phyloP scores from a whole-genome alignment of 1,139 yeast genomes.

The Kurtzmaniella natalensis region DNA sequence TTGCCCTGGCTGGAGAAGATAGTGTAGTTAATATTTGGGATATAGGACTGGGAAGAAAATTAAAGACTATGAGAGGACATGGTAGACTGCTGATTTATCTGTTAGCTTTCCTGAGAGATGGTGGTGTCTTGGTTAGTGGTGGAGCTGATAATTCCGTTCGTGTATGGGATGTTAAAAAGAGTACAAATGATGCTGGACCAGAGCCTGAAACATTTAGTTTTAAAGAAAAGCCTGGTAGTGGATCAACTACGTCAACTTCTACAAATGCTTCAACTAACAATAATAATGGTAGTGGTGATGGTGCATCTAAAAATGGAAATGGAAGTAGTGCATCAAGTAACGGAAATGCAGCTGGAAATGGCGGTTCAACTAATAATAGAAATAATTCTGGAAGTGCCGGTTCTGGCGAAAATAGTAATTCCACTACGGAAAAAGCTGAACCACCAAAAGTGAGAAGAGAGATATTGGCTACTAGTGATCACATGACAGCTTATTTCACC shows the following conservation, averaged over 20 bases:
- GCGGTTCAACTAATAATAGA: neutral
- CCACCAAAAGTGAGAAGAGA: constrained; percentile 53
- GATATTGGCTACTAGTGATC: constrained; percentile 78
- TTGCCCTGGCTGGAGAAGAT: constrained; percentile 95
- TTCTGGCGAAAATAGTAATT: constrained; percentile 9
- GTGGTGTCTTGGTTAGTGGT: constrained; percentile 83
- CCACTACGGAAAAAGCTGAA: constrained; percentile 26
- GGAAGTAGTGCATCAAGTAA: constrained; percentile 10
- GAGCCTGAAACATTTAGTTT: constrained; percentile 67
- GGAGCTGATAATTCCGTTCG: constrained; percentile 92
- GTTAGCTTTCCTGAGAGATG: constrained; percentile 80
- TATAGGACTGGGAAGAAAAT: constrained; percentile 81
- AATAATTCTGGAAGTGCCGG: neutral
- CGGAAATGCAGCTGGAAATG: constrained; percentile 8
- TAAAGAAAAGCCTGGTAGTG: constrained; percentile 13
- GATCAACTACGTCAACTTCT: constrained; percentile 10
- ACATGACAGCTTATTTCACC: constrained; percentile 90
- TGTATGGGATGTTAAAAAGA: constrained; percentile 92
- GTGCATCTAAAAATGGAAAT: constrained; percentile 10
- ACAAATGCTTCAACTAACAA: constrained; percentile 7
- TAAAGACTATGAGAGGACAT: constrained; percentile 86
- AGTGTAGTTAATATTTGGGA: constrained; percentile 91
- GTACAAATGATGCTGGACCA: constrained; percentile 75
- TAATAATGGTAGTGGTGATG: constrained; percentile 8
- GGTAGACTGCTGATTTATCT: constrained; percentile 86